Evolutionary conservation across 352 stramenopile genomes (phyloP).

Genomic region (Globisporangium canariense): DNA sequence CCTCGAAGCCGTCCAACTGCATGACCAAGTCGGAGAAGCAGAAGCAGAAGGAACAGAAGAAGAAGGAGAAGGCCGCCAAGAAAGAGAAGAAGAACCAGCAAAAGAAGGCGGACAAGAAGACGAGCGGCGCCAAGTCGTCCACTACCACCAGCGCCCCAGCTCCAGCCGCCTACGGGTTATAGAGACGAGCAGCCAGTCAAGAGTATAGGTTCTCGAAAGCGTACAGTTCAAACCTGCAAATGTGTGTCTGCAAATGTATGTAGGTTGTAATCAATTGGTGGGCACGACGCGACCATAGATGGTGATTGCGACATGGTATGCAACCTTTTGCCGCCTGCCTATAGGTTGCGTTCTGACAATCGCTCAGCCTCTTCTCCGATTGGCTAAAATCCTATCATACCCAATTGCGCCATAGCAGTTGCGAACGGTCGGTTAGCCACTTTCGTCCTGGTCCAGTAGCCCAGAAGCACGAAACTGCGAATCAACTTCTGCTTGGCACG

Average conservation of each 20-base stretch:
- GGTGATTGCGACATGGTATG: too few relatives aligned
- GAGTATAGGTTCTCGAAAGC: too few relatives aligned
- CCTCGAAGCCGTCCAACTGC: conserved; percentile 12
- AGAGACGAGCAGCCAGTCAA: background rate
- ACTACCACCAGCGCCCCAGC: background rate
- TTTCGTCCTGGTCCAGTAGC: background rate
- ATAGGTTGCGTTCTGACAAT: too few relatives aligned
- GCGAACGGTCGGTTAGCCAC: too few relatives aligned
- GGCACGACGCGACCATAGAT: too few relatives aligned
- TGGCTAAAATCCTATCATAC: too few relatives aligned
- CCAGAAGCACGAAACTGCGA: background rate
- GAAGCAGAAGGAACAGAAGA: conserved; percentile 1
- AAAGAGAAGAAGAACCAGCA: conserved; percentile 5
- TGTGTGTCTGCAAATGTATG: too few relatives aligned
- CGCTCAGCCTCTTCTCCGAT: too few relatives aligned
- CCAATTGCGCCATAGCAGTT: too few relatives aligned
- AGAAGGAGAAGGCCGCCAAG: conserved; percentile 9
- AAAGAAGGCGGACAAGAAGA: conserved; percentile 1
- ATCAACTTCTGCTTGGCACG: background rate
- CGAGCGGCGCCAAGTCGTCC: background rate
- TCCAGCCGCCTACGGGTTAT: background rate
- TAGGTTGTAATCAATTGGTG: too few relatives aligned
- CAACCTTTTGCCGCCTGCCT: too few relatives aligned
- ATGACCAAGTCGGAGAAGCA: background rate
- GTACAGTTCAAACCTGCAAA: too few relatives aligned